Percentiles rank a stretch among this genome's conserved stretches.
Evolutionary conservation across 2,329 filamentous ascomycete genomes (phyloP).

Genomic region (Akanthomyces lecanii): DNA sequence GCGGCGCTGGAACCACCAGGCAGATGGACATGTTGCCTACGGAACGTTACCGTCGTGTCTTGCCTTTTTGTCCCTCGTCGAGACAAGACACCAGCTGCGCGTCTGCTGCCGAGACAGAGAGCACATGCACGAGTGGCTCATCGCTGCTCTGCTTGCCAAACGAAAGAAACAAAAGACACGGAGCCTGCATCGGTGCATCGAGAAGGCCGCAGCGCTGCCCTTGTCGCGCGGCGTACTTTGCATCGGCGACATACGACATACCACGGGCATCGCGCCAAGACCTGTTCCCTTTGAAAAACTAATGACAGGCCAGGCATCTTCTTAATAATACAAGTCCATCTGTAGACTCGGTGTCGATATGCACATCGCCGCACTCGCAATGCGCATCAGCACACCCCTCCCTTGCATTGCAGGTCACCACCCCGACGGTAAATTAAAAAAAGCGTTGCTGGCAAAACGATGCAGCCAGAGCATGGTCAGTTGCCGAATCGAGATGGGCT

Average conservation of each 20-base stretch:
- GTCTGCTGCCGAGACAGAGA: neutral
- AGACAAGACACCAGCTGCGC: neutral
- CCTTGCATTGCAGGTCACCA: neutral
- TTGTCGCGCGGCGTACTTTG: neutral
- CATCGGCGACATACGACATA: neutral
- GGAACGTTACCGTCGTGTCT: slow-evolving; percentile 1
- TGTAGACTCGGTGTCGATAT: neutral
- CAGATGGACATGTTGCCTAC: neutral
- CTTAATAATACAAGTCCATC: too few relatives aligned
- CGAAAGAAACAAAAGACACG: too few relatives aligned
- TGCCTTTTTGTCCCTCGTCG: neutral
- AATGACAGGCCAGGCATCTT: neutral
- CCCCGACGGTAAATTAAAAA: neutral
- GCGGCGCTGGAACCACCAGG: too few relatives aligned
- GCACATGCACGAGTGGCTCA: neutral
- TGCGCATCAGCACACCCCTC: slow-evolving; percentile 1
- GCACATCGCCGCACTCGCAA: neutral
- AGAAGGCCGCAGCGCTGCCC: neutral
- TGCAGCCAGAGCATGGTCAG: neutral
- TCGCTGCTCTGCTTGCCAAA: too few relatives aligned
- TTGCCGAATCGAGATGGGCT: slow-evolving; percentile 10
- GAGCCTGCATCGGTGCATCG: too few relatives aligned
- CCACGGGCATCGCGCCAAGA: neutral
- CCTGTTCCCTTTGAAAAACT: neutral
- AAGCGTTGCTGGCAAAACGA: neutral